These are phyloP conservation scores for Geranomyces michiganensis DNA, from an alignment of 192 early-diverging fungal genomes.

Conservation along the genomic window DNA sequence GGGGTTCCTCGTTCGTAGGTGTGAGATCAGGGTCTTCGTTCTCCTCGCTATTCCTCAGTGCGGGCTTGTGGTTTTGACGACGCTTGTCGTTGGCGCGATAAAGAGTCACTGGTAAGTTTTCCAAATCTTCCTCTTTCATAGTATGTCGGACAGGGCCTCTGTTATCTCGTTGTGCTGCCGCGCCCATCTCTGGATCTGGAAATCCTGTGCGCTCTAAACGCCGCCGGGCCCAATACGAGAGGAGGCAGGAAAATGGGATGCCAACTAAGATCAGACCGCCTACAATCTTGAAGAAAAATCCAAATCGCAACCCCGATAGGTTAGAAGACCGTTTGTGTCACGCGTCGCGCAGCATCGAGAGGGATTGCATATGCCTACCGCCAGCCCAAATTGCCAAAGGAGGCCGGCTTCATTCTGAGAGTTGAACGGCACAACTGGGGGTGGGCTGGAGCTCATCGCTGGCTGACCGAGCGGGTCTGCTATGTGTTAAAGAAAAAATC, in stretches of 20 bases:
- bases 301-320: no score
- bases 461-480: not conserved
- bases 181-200: not conserved
- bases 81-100: not conserved
- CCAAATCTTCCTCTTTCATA: not conserved
- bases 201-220: not conserved
- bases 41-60: no score
- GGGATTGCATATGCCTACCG: no score
- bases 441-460: not conserved
- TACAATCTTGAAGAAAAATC: slow-evolving; percentile 28
- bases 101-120: not conserved
- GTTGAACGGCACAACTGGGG: not conserved
- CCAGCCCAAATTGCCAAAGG: slow-evolving; percentile 37
- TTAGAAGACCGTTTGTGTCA: not conserved
- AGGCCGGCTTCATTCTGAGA: not conserved
- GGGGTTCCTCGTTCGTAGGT: not conserved
- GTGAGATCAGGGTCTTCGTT: not conserved
- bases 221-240: slow-evolving; percentile 32
- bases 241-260: slow-evolving; percentile 32
- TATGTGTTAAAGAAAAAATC: no score
- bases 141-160: not conserved
- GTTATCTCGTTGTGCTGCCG: not conserved
- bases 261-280: slow-evolving; percentile 29
- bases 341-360: not conserved
- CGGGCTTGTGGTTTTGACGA: not conserved